Evolutionary conservation across 1,139 yeast species (phyloP), one percentile per base, ranked within the genome.

Genomic region (Kluyveromyces sp.): DNA sequence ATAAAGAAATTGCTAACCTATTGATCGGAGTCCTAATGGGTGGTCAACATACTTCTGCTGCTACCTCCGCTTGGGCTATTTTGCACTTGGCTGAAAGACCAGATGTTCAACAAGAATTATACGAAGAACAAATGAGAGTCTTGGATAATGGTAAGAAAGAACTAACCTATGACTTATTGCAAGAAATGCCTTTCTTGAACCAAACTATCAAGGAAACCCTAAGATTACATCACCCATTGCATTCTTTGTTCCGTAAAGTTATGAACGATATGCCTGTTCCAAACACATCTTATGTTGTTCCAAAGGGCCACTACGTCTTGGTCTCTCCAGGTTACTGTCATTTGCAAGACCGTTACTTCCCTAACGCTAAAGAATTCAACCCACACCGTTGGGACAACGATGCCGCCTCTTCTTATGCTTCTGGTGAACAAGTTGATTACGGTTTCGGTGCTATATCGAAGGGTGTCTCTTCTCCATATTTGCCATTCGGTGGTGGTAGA

Each of bases 401-500:
- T 43, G 61, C 72, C 38, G 66, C 67, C 45, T 69, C 71, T 45
- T 66, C 69, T 47, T 65, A 61, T 47, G 55, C 67, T 31, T 55
- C 60, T 35, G 65, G 64, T 47, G 83, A 74, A 46, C 75, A 84
- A 45, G 80, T 90, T 43, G 98, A 92, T 68, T 90, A 89, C 64
- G 97, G 97, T 21, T 92, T 90, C 60, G 97, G 97, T 63, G 87
- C 90, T 51, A 87, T 92, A 55, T 81, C 96, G 45, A 92, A 92
- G 71, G 98, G 97, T 69, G 97, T 92, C 39, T 72, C 86, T 27
- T 87, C 96, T 43, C 96, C 98, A 47, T 94, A 88, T 70, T 78
- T 92, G 66, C 98, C 98, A 47, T 92, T 92, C 63, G 98, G 98
- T 58, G 98, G 97, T 68, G 99, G 99, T 56, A 86, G 99, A 75